phyloP scores from a whole-genome alignment of 1,139 yeast species.

The Taphrina confusa region DNA sequence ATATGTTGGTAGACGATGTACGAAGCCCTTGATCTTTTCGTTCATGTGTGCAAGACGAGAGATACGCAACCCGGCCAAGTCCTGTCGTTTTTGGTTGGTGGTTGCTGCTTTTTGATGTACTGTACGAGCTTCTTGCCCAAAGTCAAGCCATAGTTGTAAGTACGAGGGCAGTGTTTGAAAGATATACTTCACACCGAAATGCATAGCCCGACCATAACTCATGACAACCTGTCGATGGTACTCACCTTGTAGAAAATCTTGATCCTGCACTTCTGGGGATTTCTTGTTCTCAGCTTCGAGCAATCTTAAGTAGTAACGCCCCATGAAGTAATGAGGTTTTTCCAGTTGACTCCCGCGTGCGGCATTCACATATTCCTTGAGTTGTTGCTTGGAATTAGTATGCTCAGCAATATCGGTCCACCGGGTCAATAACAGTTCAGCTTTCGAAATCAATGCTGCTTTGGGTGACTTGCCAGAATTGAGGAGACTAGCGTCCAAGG shows the following conservation, averaged over 20 bases:
- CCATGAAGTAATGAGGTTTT: slow-evolving; percentile 76
- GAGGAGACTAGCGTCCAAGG: slow-evolving; percentile 9
- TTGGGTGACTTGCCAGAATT: slow-evolving; percentile 15
- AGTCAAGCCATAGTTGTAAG: slow-evolving; percentile 88
- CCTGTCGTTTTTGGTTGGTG: slow-evolving; percentile 39
- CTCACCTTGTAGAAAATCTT: slow-evolving; percentile 55
- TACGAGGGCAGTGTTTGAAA: slow-evolving; percentile 88
- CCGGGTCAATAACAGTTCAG: slow-evolving; percentile 74
- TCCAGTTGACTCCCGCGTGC: slow-evolving; percentile 65
- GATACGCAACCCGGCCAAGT: slow-evolving; percentile 36
- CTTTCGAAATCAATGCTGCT: slow-evolving; percentile 45
- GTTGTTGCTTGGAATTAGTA: slow-evolving; percentile 72
- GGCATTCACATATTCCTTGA: slow-evolving; percentile 66
- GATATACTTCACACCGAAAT: slow-evolving; percentile 66
- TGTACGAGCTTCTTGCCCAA: slow-evolving; percentile 51
- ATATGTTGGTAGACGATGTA: slow-evolving; percentile 56
- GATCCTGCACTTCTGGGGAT: slow-evolving; percentile 47
- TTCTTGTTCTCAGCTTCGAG: slow-evolving; percentile 60
- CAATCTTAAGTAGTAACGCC: slow-evolving; percentile 74
- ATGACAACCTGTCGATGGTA: slow-evolving; percentile 66
- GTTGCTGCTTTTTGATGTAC: slow-evolving; percentile 16
- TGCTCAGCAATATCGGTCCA: slow-evolving; percentile 91
- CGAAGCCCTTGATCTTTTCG: slow-evolving; percentile 50
- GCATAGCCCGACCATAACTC: slow-evolving; percentile 66
- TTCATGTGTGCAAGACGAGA: slow-evolving; percentile 40